A percentile compares a stretch with the other conserved stretches of the same genome.
These are phyloP conservation scores for Vararia minispora DNA, from an alignment of 768 basidiomycete species.

Conservation along the genomic window DNA sequence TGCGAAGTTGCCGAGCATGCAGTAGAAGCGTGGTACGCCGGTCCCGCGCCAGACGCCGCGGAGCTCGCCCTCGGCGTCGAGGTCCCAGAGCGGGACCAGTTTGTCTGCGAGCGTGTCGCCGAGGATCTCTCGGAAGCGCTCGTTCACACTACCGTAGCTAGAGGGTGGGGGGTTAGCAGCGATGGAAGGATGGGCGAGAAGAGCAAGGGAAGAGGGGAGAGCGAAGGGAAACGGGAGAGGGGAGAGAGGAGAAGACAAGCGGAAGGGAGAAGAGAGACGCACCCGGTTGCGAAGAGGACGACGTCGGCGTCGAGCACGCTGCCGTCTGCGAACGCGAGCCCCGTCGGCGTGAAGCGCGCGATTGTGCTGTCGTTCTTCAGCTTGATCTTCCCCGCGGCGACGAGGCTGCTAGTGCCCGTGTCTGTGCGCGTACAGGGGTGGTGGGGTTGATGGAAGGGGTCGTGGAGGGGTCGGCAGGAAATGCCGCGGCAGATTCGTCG, in stretches of 20 bases:
- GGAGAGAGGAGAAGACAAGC: too few species aligned
- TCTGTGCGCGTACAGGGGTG: slow-evolving; percentile 8
- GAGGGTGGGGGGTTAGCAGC: too few species aligned
- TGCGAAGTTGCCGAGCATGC: too few species aligned
- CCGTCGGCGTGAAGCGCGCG: slow-evolving; percentile 18
- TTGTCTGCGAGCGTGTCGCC: not conserved
- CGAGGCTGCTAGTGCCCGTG: slow-evolving; percentile 30
- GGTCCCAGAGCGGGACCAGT: slow-evolving; percentile 4
- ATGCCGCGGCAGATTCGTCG: too few species aligned
- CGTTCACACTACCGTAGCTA: not conserved
- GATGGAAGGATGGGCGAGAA: too few species aligned
- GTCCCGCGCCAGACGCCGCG: slow-evolving; percentile 1
- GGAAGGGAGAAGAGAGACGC: slow-evolving; percentile 1
- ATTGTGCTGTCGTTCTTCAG: slow-evolving; percentile 29
- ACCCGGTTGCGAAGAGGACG: slow-evolving; percentile 19
- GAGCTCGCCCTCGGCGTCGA: slow-evolving; percentile 6
- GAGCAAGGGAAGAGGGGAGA: not conserved
- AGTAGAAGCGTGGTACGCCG: slow-evolving; percentile 4
- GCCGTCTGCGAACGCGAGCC: slow-evolving; percentile 15
- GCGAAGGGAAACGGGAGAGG: not conserved
- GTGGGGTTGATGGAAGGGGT: too few species aligned
- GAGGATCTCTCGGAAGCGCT: not conserved
- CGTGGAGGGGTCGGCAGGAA: too few species aligned
- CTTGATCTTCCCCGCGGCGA: slow-evolving; percentile 40
- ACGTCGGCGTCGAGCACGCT: slow-evolving; percentile 17